These are phyloP conservation scores for Yarrowia keelungensis DNA, from an alignment of 805 yeast species.

Conservation along the genomic window DNA sequence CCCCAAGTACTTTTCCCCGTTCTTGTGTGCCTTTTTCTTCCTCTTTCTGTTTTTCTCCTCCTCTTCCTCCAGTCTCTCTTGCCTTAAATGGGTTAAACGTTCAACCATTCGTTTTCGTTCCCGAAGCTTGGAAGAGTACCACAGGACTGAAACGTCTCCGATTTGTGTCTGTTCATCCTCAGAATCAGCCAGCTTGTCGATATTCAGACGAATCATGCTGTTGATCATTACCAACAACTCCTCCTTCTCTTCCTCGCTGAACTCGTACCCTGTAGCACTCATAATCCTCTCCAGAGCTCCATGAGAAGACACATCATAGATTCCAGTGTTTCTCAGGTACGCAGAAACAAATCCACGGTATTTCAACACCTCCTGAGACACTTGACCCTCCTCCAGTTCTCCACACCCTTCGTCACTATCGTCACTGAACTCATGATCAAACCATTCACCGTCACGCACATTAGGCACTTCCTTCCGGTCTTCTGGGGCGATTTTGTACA, in stretches of 20 bases:
- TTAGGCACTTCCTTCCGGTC: no score
- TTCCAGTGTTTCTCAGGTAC: neutral
- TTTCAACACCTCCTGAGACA: no score
- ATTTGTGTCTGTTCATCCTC: no score
- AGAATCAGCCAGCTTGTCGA: no score
- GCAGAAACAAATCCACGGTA: neutral
- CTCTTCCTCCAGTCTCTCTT: neutral
- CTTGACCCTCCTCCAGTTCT: neutral
- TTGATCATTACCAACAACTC: neutral
- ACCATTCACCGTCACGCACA: neutral
- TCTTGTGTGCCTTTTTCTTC: neutral
- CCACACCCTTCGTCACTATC: neutral
- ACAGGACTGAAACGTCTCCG: neutral
- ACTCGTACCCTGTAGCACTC: neutral
- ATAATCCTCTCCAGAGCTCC: neutral
- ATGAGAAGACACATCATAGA: neutral
- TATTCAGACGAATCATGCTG: neutral
- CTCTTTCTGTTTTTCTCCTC: neutral
- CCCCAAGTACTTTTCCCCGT: no score
- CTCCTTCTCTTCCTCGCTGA: neutral
- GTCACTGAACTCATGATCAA: neutral
- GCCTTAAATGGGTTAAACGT: no score
- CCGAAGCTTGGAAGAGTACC: neutral
- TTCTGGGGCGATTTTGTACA: no score
- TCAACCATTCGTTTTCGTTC: no score